Evolutionary conservation across 345 rosid species (phyloP).

Genomic region (Balakata baccata): DNA sequence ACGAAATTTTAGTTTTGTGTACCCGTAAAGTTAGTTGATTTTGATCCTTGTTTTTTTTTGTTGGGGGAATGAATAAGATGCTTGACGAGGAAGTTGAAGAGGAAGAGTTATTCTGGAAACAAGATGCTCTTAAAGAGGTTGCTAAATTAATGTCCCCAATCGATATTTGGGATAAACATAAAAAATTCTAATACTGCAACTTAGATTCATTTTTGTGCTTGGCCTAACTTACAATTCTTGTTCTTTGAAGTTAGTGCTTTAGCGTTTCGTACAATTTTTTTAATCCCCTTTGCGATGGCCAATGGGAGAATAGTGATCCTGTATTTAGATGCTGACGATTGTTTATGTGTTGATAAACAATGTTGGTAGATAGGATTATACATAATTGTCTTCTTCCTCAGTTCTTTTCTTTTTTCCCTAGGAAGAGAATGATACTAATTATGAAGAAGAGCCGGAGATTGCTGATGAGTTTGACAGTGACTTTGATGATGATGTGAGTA

Average conservation of each 20-base stretch:
- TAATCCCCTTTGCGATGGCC: neutral
- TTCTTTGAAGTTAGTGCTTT: neutral
- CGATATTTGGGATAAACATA: neutral
- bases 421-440: conserved; percentile 81
- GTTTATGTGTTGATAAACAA: neutral
- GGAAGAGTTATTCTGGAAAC: conserved; percentile 91
- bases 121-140: conserved; percentile 92
- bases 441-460: conserved; percentile 71
- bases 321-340: neutral
- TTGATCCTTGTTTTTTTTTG: neutral
- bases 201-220: neutral
- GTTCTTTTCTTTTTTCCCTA: conserved; percentile 5
- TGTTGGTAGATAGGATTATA: neutral
- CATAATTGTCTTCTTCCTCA: neutral
- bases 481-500: conserved; percentile 82
- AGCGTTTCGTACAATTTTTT: neutral
- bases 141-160: neutral
- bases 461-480: conserved; percentile 95
- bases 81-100: conserved; percentile 82
- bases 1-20: neutral
- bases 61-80: conserved; percentile 71
- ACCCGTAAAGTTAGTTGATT: neutral
- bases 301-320: neutral
- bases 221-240: neutral
- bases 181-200: neutral